These are phyloP conservation scores for Paracorniculantispora psalliotae DNA, from an alignment of 2,329 filamentous ascomycete species.

Conservation along the genomic window DNA sequence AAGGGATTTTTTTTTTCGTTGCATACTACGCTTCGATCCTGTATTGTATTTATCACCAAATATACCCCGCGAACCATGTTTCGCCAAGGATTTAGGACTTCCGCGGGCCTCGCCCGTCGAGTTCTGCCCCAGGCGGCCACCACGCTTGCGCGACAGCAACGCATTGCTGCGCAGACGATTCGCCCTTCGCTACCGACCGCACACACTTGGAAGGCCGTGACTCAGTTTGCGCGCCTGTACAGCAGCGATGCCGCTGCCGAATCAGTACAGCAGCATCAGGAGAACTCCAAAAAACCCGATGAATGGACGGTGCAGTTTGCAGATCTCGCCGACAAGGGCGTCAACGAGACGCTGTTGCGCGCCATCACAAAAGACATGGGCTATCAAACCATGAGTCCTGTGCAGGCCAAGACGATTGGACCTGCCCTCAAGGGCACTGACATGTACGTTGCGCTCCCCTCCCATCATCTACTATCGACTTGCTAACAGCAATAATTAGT, in stretches of 20 bases:
- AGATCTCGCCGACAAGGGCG: slow-evolving; percentile 41
- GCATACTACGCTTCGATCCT: no score
- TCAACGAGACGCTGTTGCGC: slow-evolving; percentile 61
- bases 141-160: slow-evolving; percentile 23
- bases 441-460: slow-evolving; percentile 55
- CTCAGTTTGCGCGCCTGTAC: slow-evolving; percentile 30
- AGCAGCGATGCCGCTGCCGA: slow-evolving; percentile 31
- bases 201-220: slow-evolving; percentile 20
- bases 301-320: slow-evolving; percentile 31
- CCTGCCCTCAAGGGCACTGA: slow-evolving; percentile 75
- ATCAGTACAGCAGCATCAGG: not conserved
- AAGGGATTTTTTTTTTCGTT: no score
- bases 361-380: slow-evolving; percentile 68
- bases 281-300: not conserved
- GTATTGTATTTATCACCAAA: not conserved
- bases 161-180: slow-evolving; percentile 4
- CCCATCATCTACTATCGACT: not conserved
- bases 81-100: slow-evolving; percentile 32
- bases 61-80: slow-evolving; percentile 15
- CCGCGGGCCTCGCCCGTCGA: slow-evolving; percentile 32
- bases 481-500: slow-evolving; percentile 35
- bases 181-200: slow-evolving; percentile 20
- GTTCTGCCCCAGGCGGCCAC: slow-evolving; percentile 25
- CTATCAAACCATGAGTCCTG: slow-evolving; percentile 84
- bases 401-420: slow-evolving; percentile 79